A percentile compares a stretch with the other conserved stretches of the same genome.
Conservation (phyloP, 768 basidiomycete species). For the Gautieria morchelliformis region DNA sequence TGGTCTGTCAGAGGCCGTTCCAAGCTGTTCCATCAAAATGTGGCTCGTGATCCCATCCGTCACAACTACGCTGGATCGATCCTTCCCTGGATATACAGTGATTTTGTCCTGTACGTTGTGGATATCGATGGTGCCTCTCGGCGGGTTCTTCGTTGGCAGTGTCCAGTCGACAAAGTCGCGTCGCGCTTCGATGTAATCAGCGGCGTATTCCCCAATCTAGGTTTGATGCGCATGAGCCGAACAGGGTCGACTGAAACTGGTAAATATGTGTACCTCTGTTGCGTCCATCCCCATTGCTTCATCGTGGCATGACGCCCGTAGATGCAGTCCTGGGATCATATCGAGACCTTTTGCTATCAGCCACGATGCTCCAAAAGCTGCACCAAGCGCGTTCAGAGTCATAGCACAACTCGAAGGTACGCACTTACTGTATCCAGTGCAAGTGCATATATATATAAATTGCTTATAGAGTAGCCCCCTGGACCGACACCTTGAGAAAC, state of each 20-base stretch:
- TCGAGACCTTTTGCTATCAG: constrained; percentile 49
- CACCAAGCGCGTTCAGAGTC: background rate
- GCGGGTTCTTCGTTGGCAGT: constrained; percentile 14
- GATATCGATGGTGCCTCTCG: background rate
- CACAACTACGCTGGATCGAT: background rate
- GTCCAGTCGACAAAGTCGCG: constrained; percentile 53
- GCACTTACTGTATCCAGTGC: constrained; percentile 35
- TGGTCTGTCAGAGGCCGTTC: no score
- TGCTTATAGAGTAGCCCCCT: constrained; percentile 70
- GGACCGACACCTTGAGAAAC: background rate
- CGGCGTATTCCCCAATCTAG: constrained; percentile 62
- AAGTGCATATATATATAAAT: constrained; percentile 51
- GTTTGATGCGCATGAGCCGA: background rate
- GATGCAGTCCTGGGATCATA: constrained; percentile 45
- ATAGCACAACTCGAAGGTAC: constrained; percentile 10
- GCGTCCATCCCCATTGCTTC: constrained; percentile 63
- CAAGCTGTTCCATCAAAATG: no score
- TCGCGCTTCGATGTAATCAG: constrained; percentile 60
- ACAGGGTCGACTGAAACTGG: no score
- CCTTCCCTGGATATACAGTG: background rate
- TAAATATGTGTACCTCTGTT: constrained; percentile 43
- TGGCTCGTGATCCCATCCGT: no score
- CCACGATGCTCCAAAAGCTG: constrained; percentile 48
- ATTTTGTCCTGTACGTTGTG: background rate
- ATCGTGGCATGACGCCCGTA: constrained; percentile 44